Evolutionary conservation across 202 grass and related monocot genomes (phyloP).

Genomic region (Zizania palustris): DNA sequence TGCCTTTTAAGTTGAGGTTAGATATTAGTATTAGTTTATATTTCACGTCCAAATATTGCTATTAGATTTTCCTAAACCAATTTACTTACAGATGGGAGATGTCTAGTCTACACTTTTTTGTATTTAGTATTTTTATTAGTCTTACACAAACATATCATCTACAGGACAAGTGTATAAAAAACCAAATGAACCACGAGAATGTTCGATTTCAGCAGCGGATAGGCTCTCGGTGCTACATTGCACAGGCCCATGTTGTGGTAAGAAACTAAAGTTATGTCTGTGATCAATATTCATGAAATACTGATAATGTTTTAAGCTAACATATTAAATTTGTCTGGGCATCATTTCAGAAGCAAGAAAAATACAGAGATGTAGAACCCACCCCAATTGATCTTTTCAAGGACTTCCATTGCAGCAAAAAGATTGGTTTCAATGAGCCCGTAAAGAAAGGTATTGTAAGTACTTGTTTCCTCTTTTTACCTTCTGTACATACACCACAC

Average conservation of each 20-base stretch:
- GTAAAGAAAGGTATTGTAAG: background rate
- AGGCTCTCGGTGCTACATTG: background rate
- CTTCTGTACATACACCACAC: background rate
- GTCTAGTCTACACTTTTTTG: background rate
- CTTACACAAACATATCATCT: background rate
- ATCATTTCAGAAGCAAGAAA: background rate
- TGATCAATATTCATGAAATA: no score
- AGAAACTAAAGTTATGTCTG: background rate
- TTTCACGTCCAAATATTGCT: no score
- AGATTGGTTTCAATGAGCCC: background rate
- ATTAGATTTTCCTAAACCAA: no score
- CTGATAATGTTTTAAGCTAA: no score
- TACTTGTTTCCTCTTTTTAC: background rate
- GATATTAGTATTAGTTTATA: no score
- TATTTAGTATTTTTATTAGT: background rate
- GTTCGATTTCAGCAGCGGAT: background rate
- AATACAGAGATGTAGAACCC: background rate
- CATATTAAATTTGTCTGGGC: no score
- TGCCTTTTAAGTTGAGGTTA: no score
- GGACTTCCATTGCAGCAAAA: background rate
- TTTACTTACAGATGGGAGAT: background rate
- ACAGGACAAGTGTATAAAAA: background rate
- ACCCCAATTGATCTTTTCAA: background rate
- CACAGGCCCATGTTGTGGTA: background rate
- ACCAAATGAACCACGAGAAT: background rate